phyloP scores from a whole-genome alignment of 2,329 filamentous ascomycete species.

The Capronia americana region DNA sequence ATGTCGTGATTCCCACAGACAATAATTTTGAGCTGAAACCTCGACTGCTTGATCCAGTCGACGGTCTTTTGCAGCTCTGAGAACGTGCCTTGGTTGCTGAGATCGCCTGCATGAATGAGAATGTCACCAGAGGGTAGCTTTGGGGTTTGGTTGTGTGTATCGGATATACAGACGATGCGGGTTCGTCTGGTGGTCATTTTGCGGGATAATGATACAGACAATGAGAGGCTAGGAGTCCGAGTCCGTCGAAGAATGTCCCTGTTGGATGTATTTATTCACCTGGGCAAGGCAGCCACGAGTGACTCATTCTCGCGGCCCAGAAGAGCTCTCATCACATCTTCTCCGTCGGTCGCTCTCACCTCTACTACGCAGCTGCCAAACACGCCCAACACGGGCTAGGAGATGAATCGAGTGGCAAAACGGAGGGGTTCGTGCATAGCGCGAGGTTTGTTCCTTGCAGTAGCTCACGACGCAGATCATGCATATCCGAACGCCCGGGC shows the following conservation, averaged over 20 bases:
- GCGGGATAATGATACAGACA: slow-evolving; percentile 9
- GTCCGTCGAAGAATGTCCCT: not conserved
- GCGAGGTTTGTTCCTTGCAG: slow-evolving; percentile 19
- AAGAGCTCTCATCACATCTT: not conserved
- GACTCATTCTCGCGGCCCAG: not conserved
- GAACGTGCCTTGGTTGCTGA: slow-evolving; percentile 55
- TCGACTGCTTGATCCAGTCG: slow-evolving; percentile 51
- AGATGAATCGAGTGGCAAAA: slow-evolving; percentile 9
- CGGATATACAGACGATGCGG: slow-evolving; percentile 52
- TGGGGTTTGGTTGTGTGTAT: slow-evolving; percentile 52
- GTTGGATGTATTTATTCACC: not conserved
- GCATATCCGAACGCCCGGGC: slow-evolving; percentile 14
- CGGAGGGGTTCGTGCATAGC: slow-evolving; percentile 3
- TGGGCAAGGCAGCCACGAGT: slow-evolving; percentile 12
- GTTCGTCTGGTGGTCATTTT: slow-evolving; percentile 31
- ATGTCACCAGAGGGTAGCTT: slow-evolving; percentile 52
- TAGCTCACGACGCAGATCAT: slow-evolving; percentile 11
- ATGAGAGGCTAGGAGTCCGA: not conserved
- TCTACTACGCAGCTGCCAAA: not conserved
- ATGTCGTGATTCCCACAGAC: slow-evolving; percentile 58
- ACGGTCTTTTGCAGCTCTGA: slow-evolving; percentile 50
- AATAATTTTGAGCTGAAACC: slow-evolving; percentile 54
- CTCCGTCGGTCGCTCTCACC: not conserved
- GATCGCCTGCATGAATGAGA: slow-evolving; percentile 57
- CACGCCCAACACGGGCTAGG: not conserved